Evolutionary conservation across 352 stramenopile genomes (phyloP), one percentile per base, ranked within the genome.

Genomic region (Pythium guiyangense): DNA sequence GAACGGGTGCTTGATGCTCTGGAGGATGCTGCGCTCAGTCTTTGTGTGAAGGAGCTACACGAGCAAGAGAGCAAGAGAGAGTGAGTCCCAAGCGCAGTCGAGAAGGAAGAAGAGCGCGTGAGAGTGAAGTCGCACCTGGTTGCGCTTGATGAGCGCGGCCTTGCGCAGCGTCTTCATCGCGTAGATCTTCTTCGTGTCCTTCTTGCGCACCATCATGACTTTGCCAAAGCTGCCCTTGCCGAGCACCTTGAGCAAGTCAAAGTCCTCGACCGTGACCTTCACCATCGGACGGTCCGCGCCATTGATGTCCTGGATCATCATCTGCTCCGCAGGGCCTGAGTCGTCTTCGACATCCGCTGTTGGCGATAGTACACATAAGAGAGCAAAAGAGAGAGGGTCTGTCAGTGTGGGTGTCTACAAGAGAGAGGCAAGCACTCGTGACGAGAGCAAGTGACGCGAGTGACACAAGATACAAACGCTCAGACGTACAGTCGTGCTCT

Each of bases 141-240:
- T 97, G 48, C 92, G 84, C 71, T 97, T 97, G 34, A 98, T 84
- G 6, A 98, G 71, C 22, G 84, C 77, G 4, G 82, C 80, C 74
- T 98, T 98, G 65, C 90, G 84, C 59, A 98, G 72, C 48, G 92
- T 97, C 76, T 98, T 98, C 84, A 98, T 96, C 44, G 94, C 94
- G 70, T 96, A 98, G 67, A 98, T 92, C 70, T 96, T 93, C 57
- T 90, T 82, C 29, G 84, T 95, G 67, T 97, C 90, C 61, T 97
- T 97, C 77, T 97, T 96, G 59, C 85, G 79, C 54, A 98, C 92
- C 83, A 97, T 94, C 83, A 97, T 96, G 54, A 97, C 95, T 84
- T 98, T 98, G 60, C 94, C 94, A 63, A 98, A 98, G 45, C 77
- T 94, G 51, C 94, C 94, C 74, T 98, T 98, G 60, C 94, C 94